A percentile compares a stretch with the other conserved stretches of the same genome.
These are phyloP conservation scores for Ustanciosporium gigantosporum DNA, from an alignment of 1,284 basidiomycete species.

Conservation along the genomic window DNA sequence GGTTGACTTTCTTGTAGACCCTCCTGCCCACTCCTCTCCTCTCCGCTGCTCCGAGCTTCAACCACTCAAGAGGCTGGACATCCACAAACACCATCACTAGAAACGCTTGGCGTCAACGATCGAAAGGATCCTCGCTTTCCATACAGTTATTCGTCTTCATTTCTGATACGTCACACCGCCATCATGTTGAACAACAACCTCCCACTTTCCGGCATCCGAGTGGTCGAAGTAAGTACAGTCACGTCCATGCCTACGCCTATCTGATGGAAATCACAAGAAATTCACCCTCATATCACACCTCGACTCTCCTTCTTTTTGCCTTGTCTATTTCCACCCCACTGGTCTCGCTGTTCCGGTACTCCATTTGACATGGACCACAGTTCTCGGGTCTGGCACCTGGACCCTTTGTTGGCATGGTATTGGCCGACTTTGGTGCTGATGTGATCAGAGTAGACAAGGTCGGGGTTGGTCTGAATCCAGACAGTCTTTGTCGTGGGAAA, in stretches of 20 bases:
- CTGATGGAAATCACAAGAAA: too few species aligned
- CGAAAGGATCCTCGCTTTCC: too few species aligned
- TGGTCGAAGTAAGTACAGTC: slow-evolving; percentile 35
- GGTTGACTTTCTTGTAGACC: too few species aligned
- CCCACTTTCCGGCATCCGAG: slow-evolving; percentile 25
- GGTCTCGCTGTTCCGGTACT: background rate
- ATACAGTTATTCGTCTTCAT: too few species aligned
- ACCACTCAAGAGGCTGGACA: too few species aligned
- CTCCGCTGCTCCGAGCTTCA: too few species aligned
- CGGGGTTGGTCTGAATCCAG: slow-evolving; percentile 47
- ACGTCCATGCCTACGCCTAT: too few species aligned
- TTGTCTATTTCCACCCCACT: background rate
- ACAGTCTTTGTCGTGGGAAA: slow-evolving; percentile 71
- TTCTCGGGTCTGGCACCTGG: slow-evolving; percentile 83
- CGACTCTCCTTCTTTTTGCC: too few species aligned
- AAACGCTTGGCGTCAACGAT: too few species aligned
- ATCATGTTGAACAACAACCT: slow-evolving; percentile 9
- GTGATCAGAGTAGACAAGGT: slow-evolving; percentile 76
- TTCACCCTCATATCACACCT: background rate
- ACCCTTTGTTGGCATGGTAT: slow-evolving; percentile 74
- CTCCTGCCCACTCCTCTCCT: too few species aligned
- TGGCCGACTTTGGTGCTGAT: slow-evolving; percentile 79
- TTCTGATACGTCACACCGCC: slow-evolving; percentile 10
- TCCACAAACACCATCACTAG: too few species aligned
- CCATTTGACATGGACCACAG: slow-evolving; percentile 61